Base-by-base conservation (phyloP, 1,139 yeast genomes). In the Oligophagozyma castellii region DNA sequence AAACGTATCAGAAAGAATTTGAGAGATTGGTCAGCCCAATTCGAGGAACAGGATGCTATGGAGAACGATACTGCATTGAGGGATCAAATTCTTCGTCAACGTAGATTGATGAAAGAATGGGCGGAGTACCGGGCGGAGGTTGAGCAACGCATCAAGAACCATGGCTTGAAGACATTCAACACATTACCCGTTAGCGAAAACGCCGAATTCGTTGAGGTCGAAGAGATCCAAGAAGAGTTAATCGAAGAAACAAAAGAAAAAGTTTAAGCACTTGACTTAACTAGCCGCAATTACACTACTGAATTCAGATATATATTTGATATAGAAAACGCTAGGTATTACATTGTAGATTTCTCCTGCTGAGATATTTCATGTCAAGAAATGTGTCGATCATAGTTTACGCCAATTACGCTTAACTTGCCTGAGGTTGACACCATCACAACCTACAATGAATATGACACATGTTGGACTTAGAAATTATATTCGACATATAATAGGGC, bases 21-120 rank as follows among this genome's bases (percentile, higher is more conserved):
- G 63, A 74, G 78, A 55, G 89, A 80, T 56, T 83, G 80, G 67
- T 68, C 86, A 45, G 89, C 92, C 23, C 86, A 81, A 58, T 92
- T 86, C 60, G 96, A 89, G 46, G 95, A 86, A 60, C 66, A 70
- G 41, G 99, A 92, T 62, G 93, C 93, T 30, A 86, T 84, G 92
- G 96, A 86, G 60, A 93, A 93, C 34, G 81, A 80, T 53, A 80
- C 86, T 48, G 95, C 93, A 43, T 71, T 81, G 44, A 76, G 92
- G 62, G 95, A 84, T 53, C 68, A 83, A 42, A 84, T 86, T 55
- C 68, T 83, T 63, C 72, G 65, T 51, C 83, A 95, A 59, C 80
- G 92, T 62, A 67, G 67, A 49, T 65, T 78, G 47, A 67, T 86
- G 52, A 77, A 77, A 51, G 86, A 81, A 56, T 92, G 98, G 98